A percentile compares a stretch with the other conserved stretches of the same genome.
Conservation (phyloP, 2,329 filamentous ascomycete species). For the Cladosporium sphaerospermum region DNA sequence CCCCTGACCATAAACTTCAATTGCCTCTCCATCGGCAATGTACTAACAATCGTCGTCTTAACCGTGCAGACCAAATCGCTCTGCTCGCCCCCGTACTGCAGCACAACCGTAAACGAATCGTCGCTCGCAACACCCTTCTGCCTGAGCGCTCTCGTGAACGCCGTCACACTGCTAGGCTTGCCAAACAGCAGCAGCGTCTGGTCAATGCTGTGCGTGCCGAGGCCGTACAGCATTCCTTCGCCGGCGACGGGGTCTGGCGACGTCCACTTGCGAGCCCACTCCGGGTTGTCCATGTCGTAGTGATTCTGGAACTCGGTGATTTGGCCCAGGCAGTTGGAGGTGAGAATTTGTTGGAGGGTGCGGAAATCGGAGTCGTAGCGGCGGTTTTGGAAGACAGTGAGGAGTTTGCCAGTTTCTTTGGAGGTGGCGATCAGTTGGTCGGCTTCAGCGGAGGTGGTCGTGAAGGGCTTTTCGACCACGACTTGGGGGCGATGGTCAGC, state of each 20-base stretch:
- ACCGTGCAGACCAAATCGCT: conserved; percentile 30
- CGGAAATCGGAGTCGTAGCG: conserved; percentile 36
- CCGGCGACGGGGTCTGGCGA: conserved; percentile 33
- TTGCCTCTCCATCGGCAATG: conserved; percentile 27
- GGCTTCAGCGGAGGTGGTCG: conserved; percentile 28
- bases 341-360: conserved; percentile 27
- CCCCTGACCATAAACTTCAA: conserved; percentile 31
- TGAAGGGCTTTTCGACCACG: conserved; percentile 37
- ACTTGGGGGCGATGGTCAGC: conserved; percentile 15
- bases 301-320: conserved; percentile 31
- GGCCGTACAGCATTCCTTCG: conserved; percentile 38
- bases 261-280: conserved; percentile 34
- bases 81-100: conserved; percentile 31
- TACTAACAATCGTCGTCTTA: conserved; percentile 29
- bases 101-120: conserved; percentile 32
- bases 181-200: conserved; percentile 35
- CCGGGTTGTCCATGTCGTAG: conserved; percentile 36
- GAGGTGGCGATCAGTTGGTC: conserved; percentile 29
- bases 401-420: conserved; percentile 25
- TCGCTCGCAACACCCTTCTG: conserved; percentile 25
- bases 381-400: conserved; percentile 35
- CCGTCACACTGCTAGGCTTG: conserved; percentile 28
- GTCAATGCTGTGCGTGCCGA: conserved; percentile 37
- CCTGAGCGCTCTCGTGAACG: conserved; percentile 25
- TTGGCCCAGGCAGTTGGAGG: conserved; percentile 21